Base-by-base conservation (phyloP, 495 filamentous ascomycete genomes). In the Glarea lozoyensis region DNA sequence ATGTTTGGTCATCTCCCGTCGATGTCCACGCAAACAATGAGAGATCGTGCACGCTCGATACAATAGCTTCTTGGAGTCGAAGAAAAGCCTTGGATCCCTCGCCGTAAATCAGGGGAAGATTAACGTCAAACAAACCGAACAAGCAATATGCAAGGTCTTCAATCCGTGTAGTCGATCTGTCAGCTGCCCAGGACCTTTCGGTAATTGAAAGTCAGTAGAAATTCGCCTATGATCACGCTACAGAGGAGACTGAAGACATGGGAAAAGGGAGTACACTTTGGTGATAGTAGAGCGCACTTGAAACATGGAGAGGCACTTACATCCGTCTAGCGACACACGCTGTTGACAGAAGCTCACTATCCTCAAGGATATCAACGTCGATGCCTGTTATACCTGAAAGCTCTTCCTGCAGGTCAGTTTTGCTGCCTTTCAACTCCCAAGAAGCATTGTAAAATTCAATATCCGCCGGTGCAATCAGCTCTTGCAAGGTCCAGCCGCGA, bases 401-500 rank as follows among this genome's bases (percentile, higher is more conserved):
- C n/a, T n/a, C n/a, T n/a, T n/a, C 7, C n/a, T 29, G 7, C n/a
- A 7, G n/a, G n/a, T n/a, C n/a, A 7, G 7, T 29, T n/a, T 29
- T 29, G 25, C 7, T 29, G n/a, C 25, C 25, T 7, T 7, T 29
- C n/a, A 7, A 7, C 7, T 7, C n/a, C 25, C 25, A 29, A 29
- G 7, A 7, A 7, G 25, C 25, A 7, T 7, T 7, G 25, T 29
- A 29, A 30, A 40, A 40, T 12, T 13, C n/a, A 9, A 40, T 30
- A 9, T 6, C 16, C 19, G n/a, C 10, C 37, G 58, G 49, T n/a
- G 51, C 58, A 24, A 61, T 43, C 2, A 60, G 45, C 33, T 60
- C 58, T 30, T 60, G 58, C 9, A 60, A 39, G 1, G 56, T 60
- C 58, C 58, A 60, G 3, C 58, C 57, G 22, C 58, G 20, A 6